These are phyloP conservation scores for Volvox carteri DNA, from an alignment of 163 green algal genomes.

Conservation along the genomic window DNA sequence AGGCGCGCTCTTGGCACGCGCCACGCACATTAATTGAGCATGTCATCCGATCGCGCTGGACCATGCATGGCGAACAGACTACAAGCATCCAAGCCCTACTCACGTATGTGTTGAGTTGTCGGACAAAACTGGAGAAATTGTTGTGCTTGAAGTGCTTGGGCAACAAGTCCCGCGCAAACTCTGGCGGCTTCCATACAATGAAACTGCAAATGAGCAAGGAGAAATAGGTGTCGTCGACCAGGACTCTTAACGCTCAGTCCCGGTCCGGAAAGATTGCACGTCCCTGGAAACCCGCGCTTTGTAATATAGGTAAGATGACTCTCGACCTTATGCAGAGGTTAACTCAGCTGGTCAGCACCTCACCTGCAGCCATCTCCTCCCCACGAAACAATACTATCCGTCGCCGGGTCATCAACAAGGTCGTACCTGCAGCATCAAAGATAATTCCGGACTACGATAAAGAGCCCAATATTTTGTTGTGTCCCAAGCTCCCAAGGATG, in stretches of 20 bases:
- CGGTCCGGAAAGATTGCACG: neutral
- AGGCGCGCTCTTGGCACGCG: too few relatives aligned
- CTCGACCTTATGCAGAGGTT: too few relatives aligned
- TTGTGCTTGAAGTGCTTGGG: conserved; percentile 99
- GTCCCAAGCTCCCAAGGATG: too few relatives aligned
- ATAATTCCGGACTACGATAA: neutral
- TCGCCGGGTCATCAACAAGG: conserved; percentile 91
- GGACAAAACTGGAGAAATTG: conserved; percentile 96
- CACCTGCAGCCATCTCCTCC: conserved; percentile 58
- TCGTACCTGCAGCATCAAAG: conserved; percentile 85
- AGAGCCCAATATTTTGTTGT: neutral
- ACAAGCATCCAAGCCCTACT: too few relatives aligned
- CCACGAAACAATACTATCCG: conserved; percentile 93
- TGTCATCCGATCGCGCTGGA: too few relatives aligned
- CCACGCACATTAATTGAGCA: too few relatives aligned
- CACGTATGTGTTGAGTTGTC: conserved; percentile 99
- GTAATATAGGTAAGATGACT: too few relatives aligned
- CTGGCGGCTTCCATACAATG: conserved; percentile 94
- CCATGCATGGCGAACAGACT: too few relatives aligned
- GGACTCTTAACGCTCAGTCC: conserved; percentile 22
- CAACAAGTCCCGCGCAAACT: conserved; percentile 94
- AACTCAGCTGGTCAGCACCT: too few relatives aligned
- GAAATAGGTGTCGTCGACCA: too few relatives aligned
- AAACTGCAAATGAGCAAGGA: conserved; percentile 82
- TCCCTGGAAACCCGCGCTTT: too few relatives aligned